Evolutionary conservation across 1,139 yeast species (phyloP), one percentile per base, ranked within the genome.

Genomic region (Geotrichum citri-aurantii): DNA sequence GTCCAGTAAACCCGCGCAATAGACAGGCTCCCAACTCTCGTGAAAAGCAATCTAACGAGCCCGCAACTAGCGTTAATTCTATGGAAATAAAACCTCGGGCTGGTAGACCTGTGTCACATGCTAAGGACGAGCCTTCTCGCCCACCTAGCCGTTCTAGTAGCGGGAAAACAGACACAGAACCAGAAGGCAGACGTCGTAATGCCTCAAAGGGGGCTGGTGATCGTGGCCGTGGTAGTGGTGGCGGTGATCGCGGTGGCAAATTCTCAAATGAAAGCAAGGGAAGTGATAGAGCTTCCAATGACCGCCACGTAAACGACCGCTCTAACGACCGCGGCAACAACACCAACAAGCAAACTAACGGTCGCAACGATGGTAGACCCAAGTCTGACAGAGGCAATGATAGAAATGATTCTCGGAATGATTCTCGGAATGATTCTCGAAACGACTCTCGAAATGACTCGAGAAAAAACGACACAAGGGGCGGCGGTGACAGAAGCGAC

Each of bases 11-110:
- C 14, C 12, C 33, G 14, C 51, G 51, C 40, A 49, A 53, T 23
- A 42, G 55, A 31, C 27, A 12, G 2, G 27, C 56, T 4, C 51
- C 24, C 21, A 33, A 6, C n/a, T 19, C 59, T 14, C 33, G 53
- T 26, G 53, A 49, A 7, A 52, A 57, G 46, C 54, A 53, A 10
- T 4, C 48, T n/a, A 56, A 53, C 4, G 27, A 10, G 6, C 27
- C 47, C 10, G 55, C 46, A 14, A 48, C 63, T 1, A 58, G 57
- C 33, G 60, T 56, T 8, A 61, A 61, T 46, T 57, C 63, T 2
- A 57, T 61, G 27, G 63, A 62, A 44, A 37, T 57, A 26, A 62
- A 61, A 48, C 46, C 54, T 7, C 49, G 56, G 17, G 23, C 54
- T 7, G 54, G 54, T 17, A 54, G 59, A n/a, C 55, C 59, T 17